These are phyloP conservation scores for Casuarina glauca DNA, from an alignment of 306 rosid genomes.

Conservation along the genomic window DNA sequence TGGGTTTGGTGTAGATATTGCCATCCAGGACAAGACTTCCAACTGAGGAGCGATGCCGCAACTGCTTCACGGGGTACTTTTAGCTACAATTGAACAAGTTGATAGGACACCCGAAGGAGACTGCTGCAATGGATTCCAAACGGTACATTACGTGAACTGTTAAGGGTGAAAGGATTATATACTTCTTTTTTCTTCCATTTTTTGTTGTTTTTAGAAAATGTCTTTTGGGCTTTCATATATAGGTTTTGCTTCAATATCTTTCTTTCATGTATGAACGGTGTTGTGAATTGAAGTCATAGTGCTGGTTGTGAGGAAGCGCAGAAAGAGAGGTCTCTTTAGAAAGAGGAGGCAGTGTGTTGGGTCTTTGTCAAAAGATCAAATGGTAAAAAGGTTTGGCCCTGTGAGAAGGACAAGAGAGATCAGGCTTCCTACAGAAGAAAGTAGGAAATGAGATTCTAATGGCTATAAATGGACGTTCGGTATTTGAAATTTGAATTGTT, in stretches of 20 bases:
- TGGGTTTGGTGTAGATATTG: neutral
- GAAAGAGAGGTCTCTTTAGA: no score
- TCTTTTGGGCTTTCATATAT: neutral
- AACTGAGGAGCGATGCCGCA: slow-evolving; percentile 37
- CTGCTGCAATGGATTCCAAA: slow-evolving; percentile 31
- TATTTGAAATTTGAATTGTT: no score
- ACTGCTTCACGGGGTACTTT: slow-evolving; percentile 70
- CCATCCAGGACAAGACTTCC: neutral
- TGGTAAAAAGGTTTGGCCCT: neutral
- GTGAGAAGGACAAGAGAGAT: neutral
- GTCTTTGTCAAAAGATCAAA: no score
- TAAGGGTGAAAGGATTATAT: neutral
- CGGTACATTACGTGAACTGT: slow-evolving; percentile 34
- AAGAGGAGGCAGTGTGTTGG: no score
- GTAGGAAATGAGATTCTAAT: neutral
- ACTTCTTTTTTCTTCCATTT: slow-evolving; percentile 7
- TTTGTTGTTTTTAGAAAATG: neutral
- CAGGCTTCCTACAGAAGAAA: neutral
- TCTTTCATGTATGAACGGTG: no score
- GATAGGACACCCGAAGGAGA: slow-evolving; percentile 47
- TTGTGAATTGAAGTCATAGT: no score
- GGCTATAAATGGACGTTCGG: neutral
- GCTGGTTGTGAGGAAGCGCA: no score
- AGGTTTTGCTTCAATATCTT: neutral
- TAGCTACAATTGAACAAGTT: slow-evolving; percentile 46